Conservation (phyloP, 2,329 filamentous ascomycete species). For the Trichothecium roseum region DNA sequence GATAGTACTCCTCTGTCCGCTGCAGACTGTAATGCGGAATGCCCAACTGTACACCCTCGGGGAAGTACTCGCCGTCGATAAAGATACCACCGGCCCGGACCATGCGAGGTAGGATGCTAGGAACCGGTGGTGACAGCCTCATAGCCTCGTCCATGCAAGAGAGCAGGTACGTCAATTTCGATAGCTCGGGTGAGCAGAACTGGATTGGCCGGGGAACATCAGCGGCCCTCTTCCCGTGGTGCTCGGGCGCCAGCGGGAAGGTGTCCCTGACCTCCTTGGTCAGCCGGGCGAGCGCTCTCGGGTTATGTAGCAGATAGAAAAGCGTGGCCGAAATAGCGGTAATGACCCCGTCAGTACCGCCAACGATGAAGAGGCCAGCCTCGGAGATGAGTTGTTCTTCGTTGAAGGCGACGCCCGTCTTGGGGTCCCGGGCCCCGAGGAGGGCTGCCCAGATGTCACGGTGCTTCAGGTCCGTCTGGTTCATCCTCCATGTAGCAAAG, state of each 20-base stretch:
- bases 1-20: slow-evolving; percentile 5
- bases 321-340: slow-evolving; percentile 6
- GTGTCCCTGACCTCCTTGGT: slow-evolving; percentile 6
- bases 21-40: slow-evolving; percentile 8
- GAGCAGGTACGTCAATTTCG: slow-evolving; percentile 4
- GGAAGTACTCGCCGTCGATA: slow-evolving; percentile 8
- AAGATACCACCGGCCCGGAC: slow-evolving; percentile 4
- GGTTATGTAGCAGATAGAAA: slow-evolving; percentile 7
- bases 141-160: slow-evolving; percentile 10
- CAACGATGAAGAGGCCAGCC: slow-evolving; percentile 7
- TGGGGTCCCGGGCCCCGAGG: slow-evolving; percentile 7
- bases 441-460: slow-evolving; percentile 7
- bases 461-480: slow-evolving; percentile 5
- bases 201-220: slow-evolving; percentile 5
- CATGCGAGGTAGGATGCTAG: slow-evolving; percentile 5
- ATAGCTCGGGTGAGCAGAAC: slow-evolving; percentile 6
- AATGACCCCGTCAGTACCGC: slow-evolving; percentile 7
- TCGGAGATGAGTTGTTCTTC: slow-evolving; percentile 7
- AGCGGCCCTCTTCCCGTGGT: background rate
- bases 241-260: slow-evolving; percentile 2
- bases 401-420: slow-evolving; percentile 6
- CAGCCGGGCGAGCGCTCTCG: slow-evolving; percentile 4
- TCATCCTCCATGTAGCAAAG: slow-evolving; percentile 4
- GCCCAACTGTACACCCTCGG: slow-evolving; percentile 6
- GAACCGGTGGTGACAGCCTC: slow-evolving; percentile 6